Conservation (phyloP, 179 eudicot species). For the Corrigiola litoralis region DNA sequence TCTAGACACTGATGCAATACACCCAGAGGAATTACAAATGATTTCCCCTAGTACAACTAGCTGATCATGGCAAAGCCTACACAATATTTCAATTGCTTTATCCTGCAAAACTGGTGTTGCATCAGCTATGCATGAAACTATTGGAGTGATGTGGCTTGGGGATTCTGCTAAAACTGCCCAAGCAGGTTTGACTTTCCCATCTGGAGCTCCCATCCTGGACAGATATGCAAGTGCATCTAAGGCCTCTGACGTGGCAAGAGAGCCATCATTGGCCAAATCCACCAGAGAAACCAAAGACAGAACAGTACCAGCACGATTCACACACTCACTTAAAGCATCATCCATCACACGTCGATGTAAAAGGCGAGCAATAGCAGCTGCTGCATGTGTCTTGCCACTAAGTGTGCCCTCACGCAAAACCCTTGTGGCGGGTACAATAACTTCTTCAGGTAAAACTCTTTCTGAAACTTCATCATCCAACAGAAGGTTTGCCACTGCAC, state of each 20-base stretch:
- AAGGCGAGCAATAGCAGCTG: conserved; percentile 90
- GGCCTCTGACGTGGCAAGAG: conserved; percentile 76
- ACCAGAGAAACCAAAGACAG: conserved; percentile 77
- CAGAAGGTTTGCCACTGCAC: conserved; percentile 86
- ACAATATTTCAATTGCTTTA: conserved; percentile 82
- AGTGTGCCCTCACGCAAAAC: conserved; percentile 77
- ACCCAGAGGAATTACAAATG: conserved; percentile 55
- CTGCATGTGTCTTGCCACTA: conserved; percentile 80
- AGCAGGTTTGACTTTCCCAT: conserved; percentile 62
- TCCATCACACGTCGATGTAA: conserved; percentile 58
- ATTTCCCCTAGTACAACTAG: conserved; percentile 60
- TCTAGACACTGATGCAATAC: conserved; percentile 66
- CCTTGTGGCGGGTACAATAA: conserved; percentile 82
- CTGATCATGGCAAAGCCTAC: conserved; percentile 71
- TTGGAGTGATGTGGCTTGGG: conserved; percentile 60
- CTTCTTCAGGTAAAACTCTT: conserved; percentile 66
- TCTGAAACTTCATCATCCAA: conserved; percentile 68
- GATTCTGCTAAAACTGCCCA: conserved; percentile 81
- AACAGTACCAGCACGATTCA: conserved; percentile 80
- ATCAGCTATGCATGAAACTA: conserved; percentile 67
- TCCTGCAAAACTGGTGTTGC: conserved; percentile 71
- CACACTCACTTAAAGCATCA: conserved; percentile 58
- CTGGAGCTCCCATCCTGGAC: conserved; percentile 52
- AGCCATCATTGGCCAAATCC: conserved; percentile 51
- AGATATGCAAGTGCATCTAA: conserved; percentile 82